Conservation (phyloP, 208 protist genomes). For the Trypanosoma melophagium region DNA sequence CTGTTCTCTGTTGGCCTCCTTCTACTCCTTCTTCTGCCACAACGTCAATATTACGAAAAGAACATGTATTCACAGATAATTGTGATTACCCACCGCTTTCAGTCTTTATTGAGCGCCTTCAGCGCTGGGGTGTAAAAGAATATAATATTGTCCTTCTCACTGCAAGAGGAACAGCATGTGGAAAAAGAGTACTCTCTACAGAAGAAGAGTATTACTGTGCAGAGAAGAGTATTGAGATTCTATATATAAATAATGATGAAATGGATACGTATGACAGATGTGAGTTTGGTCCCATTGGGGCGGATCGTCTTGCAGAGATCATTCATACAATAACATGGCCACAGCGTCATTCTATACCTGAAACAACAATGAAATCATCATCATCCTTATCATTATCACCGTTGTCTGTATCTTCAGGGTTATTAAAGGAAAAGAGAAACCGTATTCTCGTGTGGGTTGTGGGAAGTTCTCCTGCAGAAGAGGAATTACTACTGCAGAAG, state of each 20-base stretch:
- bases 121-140: slow-evolving; percentile 9
- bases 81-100: slow-evolving; percentile 31
- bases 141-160: slow-evolving; percentile 5
- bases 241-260: slow-evolving; percentile 18
- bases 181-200: slow-evolving; percentile 15
- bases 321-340: slow-evolving; percentile 51
- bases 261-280: slow-evolving; percentile 16
- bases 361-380: slow-evolving; percentile 3
- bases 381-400: background rate
- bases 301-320: slow-evolving; percentile 51
- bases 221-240: slow-evolving; percentile 43
- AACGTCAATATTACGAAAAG: too few relatives aligned
- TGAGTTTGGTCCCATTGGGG: slow-evolving; percentile 29
- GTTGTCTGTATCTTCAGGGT: too few relatives aligned
- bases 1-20: slow-evolving; percentile 27
- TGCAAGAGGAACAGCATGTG: background rate
- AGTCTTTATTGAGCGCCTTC: slow-evolving; percentile 31
- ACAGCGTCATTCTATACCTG: background rate
- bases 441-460: slow-evolving; percentile 28
- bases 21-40: too few relatives aligned
- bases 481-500: slow-evolving; percentile 38
- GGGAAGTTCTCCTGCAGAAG: slow-evolving; percentile 30
- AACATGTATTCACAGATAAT: background rate
- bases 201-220: slow-evolving; percentile 37
- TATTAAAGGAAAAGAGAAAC: slow-evolving; percentile 12